Evolutionary conservation across 306 rosid species (phyloP), one percentile per base, ranked within the genome.

Genomic region (Quercus ilex): DNA sequence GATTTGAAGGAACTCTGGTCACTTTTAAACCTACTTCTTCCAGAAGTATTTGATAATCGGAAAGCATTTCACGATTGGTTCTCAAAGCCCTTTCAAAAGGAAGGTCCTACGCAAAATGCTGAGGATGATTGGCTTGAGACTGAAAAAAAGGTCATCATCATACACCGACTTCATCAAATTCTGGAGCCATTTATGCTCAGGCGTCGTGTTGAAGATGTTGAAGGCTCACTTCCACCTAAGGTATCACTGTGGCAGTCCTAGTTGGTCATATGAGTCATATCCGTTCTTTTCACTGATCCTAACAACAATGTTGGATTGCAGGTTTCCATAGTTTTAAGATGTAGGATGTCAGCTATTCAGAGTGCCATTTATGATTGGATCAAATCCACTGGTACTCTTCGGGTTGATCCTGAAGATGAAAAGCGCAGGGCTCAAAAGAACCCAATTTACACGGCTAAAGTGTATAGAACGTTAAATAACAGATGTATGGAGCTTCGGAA

Each of bases 121-220:
- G 99, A 95, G 67, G 98, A 92, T 89, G 97, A 95, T 71, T 95
- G 99, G 99, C 92, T 95, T 81, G 99, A 95, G 92, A 95, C 99
- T 11, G 99, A 95, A 75, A 95, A 95, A 79, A 95, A 95, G 82
- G 97, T 95, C 49, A 95, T 95, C 86, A 90, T 91, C 49, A 95
- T 95, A 79, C 97, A 95, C 74, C 92, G 99, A n/a, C 98, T 95
- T 80, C 99, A 95, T 87, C 97, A 95, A 86, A 95, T 95, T 89
- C 93, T 95, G 56, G 99, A 95, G 87, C 99, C 99, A 77, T 95
- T 95, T 85, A 95, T 95, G 99, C 97, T 95, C 25, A 88, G 99
- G 86, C 98, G 99, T 26, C 99, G 99, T 41, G 99, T 95, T 77
- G 98, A 95, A 84, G 99, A 95, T 55, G 99, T 95, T 52, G 99